These are phyloP conservation scores for Chytriomyces confervae DNA, from an alignment of 192 early-diverging fungal species.

Conservation along the genomic window DNA sequence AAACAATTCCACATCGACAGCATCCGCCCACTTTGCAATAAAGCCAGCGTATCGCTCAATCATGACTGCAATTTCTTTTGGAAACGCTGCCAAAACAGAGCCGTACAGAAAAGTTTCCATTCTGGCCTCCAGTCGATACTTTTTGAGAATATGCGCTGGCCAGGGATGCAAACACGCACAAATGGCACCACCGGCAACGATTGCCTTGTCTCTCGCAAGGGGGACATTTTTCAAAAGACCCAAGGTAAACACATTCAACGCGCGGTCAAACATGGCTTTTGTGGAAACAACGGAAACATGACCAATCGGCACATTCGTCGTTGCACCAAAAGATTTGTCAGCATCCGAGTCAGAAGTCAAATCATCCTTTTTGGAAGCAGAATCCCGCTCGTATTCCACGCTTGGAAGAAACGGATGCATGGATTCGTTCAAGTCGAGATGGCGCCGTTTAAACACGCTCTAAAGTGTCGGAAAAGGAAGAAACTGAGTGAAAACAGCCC, in stretches of 20 bases:
- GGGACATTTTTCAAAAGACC: slow-evolving; percentile 22
- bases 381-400: background rate
- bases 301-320: slow-evolving; percentile 22
- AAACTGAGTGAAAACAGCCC: background rate
- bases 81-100: slow-evolving; percentile 16
- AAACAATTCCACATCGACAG: slow-evolving; percentile 23
- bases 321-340: background rate
- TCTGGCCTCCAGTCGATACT: slow-evolving; percentile 17
- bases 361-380: background rate
- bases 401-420: slow-evolving; percentile 10
- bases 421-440: slow-evolving; percentile 8
- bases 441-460: slow-evolving; percentile 10
- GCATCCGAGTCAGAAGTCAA: background rate
- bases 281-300: slow-evolving; percentile 26
- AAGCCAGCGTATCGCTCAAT: slow-evolving; percentile 21
- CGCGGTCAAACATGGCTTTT: slow-evolving; percentile 31
- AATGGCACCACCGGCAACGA: slow-evolving; percentile 39
- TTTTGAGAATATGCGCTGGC: slow-evolving; percentile 24
- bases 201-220: slow-evolving; percentile 22
- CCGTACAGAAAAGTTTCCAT: background rate
- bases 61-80: slow-evolving; percentile 23
- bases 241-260: slow-evolving; percentile 40
- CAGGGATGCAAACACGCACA: slow-evolving; percentile 39
- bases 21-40: background rate
- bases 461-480: background rate